Evolutionary conservation across 768 basidiomycete genomes (phyloP), one percentile per base, ranked within the genome.

Genomic region (Mycena galericulata): DNA sequence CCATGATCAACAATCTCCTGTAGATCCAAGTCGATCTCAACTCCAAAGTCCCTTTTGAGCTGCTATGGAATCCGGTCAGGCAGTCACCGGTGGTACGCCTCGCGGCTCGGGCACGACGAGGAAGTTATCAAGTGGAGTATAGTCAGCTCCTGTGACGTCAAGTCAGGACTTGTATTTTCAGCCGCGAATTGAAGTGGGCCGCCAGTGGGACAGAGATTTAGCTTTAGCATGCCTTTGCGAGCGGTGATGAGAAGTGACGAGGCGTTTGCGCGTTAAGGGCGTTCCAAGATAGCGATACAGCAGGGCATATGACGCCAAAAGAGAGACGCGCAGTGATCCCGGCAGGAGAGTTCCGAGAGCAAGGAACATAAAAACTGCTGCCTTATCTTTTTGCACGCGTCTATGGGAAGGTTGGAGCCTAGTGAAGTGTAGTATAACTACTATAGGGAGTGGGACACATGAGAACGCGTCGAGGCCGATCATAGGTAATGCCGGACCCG

Each of bases 381-480:
- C 27, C 10, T 22, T 29, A 40, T 50, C 4, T 32, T 18, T 26
- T 56, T 34, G 59, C 61, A 61, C 51, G 65, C 57, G 59, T 18
- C 18, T 30, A 22, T 55, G 27, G 49, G 54, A 17, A 62, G 60
- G 67, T 41, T 57, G 40, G 64, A 58, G 55, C 55, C 9, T 6
- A 36, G 34, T n/a, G 34, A 36, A 36, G 14, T 14, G 34, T n/a
- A n/a, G n/a, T n/a, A n/a, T n/a, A n/a, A n/a, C n/a, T n/a, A n/a
- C n/a, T n/a, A n/a, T n/a, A n/a, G n/a, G n/a, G n/a, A n/a, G n/a
- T n/a, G n/a, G n/a, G n/a, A n/a, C n/a, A n/a, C n/a, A 4, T 15
- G 53, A 9, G 26, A 27, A 59, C 45, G 34, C 56, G 27, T 32
- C 38, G 6, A 22, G 32, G 22, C 36, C 30, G 11, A 18, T 54